These are phyloP conservation scores for Marasmius fiardii DNA, from an alignment of 1,284 basidiomycete genomes.

Conservation along the genomic window DNA sequence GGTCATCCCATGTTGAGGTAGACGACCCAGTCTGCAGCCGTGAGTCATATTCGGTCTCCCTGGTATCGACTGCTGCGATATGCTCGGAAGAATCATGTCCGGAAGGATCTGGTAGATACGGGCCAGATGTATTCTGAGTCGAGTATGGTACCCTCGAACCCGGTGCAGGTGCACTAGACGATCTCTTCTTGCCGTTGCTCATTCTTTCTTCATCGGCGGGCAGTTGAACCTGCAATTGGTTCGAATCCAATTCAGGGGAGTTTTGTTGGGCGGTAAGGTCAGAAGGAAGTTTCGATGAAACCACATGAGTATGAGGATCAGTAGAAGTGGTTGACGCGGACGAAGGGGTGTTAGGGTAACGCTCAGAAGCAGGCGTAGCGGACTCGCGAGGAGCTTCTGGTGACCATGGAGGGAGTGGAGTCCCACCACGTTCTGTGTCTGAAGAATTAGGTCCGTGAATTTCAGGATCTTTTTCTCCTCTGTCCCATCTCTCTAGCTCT, in stretches of 20 bases:
- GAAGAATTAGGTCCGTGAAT: not conserved
- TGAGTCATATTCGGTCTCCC: not conserved
- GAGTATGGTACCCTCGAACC: not conserved
- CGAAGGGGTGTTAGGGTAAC: not conserved
- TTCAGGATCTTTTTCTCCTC: not conserved
- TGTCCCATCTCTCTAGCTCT: constrained; percentile 67
- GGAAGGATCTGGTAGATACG: not conserved
- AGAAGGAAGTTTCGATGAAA: not conserved
- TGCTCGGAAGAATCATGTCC: no score
- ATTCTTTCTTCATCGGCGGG: not conserved
- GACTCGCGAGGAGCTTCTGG: not conserved
- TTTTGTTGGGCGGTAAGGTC: not conserved
- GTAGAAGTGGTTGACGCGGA: not conserved
- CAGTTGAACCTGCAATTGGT: no score
- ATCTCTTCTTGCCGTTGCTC: not conserved
- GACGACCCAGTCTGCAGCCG: not conserved
- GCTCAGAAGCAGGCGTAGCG: not conserved
- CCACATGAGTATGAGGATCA: not conserved
- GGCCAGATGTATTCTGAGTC: not conserved
- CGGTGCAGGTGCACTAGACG: not conserved
- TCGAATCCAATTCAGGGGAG: no score
- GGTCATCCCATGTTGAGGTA: not conserved
- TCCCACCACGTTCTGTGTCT: not conserved
- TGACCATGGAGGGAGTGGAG: not conserved
- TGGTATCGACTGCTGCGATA: no score